A percentile compares a stretch with the other conserved stretches of the same genome.
Evolutionary conservation across 768 basidiomycete genomes (phyloP).

Genomic region (Suillus luteus): DNA sequence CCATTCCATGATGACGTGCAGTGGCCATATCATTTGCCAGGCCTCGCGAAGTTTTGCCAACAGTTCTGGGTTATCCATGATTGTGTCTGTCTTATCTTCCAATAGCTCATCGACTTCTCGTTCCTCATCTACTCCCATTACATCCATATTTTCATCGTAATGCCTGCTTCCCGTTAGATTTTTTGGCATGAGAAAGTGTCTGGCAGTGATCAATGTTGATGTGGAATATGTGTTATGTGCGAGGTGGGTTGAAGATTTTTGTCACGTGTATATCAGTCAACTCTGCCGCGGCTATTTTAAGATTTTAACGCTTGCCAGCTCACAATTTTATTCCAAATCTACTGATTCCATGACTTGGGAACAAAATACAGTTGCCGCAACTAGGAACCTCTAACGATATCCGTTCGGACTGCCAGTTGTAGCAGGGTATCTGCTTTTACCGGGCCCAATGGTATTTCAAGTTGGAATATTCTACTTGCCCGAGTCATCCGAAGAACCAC

Average conservation of each 20-base stretch:
- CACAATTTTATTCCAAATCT: not conserved
- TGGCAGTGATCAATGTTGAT: not conserved
- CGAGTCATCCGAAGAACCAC: not conserved
- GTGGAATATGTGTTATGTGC: not conserved
- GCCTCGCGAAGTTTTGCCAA: slow-evolving; percentile 9
- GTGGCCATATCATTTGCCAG: slow-evolving; percentile 12
- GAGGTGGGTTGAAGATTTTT: not conserved
- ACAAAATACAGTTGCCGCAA: not conserved
- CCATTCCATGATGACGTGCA: slow-evolving; percentile 10
- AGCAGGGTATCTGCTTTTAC: not conserved
- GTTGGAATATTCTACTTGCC: not conserved
- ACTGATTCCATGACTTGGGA: not conserved
- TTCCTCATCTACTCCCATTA: slow-evolving; percentile 9
- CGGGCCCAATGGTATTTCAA: not conserved
- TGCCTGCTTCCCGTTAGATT: not conserved
- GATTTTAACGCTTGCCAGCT: not conserved
- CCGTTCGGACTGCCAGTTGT: not conserved
- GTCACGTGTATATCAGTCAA: not conserved
- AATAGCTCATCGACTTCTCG: slow-evolving; percentile 14
- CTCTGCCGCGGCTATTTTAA: not conserved
- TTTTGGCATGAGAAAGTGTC: slow-evolving; percentile 1
- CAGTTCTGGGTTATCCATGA: not conserved
- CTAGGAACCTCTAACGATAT: not conserved
- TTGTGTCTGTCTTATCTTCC: not conserved
- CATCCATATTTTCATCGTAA: not conserved